A percentile compares a stretch with the other conserved stretches of the same genome.
Conservation (phyloP, 371 early-diverging fungal genomes). For the Mortierella polycephala region DNA sequence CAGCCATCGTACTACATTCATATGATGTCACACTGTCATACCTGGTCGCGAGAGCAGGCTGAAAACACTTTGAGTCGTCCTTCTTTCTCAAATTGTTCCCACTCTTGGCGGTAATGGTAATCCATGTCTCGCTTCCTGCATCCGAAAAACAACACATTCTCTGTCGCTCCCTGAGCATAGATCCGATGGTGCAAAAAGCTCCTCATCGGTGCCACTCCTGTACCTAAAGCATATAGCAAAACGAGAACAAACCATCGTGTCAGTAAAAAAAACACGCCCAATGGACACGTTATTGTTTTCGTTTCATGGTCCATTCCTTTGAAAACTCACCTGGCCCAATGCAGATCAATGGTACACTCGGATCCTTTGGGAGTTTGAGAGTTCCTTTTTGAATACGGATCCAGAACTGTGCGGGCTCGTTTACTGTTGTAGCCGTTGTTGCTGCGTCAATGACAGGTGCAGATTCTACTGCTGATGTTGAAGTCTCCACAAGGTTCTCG, state of each 20-base stretch:
- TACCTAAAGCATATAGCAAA: slow-evolving; percentile 58
- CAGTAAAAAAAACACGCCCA: background rate
- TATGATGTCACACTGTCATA: slow-evolving; percentile 8
- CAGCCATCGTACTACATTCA: too few relatives aligned
- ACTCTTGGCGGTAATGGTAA: slow-evolving; percentile 77
- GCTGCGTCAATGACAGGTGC: background rate
- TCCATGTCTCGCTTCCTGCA: slow-evolving; percentile 79
- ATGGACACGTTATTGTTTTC: background rate
- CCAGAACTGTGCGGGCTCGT: slow-evolving; percentile 58
- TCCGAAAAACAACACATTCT: slow-evolving; percentile 86
- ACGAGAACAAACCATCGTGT: background rate
- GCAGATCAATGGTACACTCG: slow-evolving; percentile 70
- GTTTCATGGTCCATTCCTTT: background rate
- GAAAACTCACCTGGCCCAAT: slow-evolving; percentile 75
- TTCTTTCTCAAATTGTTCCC: slow-evolving; percentile 58
- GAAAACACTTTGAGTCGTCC: slow-evolving; percentile 70
- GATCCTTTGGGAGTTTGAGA: slow-evolving; percentile 69
- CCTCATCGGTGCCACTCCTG: slow-evolving; percentile 93
- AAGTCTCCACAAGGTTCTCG: slow-evolving; percentile 31
- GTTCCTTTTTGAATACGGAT: slow-evolving; percentile 79
- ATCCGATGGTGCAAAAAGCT: slow-evolving; percentile 82
- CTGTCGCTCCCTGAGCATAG: slow-evolving; percentile 49
- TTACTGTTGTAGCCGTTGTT: background rate
- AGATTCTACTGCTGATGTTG: background rate
- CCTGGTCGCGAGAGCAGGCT: slow-evolving; percentile 86